Evolutionary conservation across 306 rosid genomes (phyloP).

Genomic region (Ammopiptanthus mongolicus): DNA sequence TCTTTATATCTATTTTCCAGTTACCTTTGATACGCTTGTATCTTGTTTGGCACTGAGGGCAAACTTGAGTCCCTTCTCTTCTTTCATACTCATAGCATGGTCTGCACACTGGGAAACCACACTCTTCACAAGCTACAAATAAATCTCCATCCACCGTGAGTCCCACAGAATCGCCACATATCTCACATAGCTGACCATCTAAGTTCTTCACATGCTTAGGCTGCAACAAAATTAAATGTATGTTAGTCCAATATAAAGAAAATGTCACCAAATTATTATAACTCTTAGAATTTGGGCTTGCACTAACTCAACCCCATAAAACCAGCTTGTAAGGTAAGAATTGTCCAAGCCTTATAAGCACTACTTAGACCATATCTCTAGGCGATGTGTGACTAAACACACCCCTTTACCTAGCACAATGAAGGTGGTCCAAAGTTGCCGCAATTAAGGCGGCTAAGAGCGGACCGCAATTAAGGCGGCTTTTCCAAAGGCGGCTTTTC

Average conservation of each 20-base stretch:
- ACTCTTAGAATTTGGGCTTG: too few species aligned
- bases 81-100: slow-evolving; percentile 98
- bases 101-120: slow-evolving; percentile 95
- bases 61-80: slow-evolving; percentile 86
- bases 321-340: too few species aligned
- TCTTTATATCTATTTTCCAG: neutral
- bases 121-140: slow-evolving; percentile 95
- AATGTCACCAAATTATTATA: neutral
- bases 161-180: slow-evolving; percentile 92
- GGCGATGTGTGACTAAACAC: too few species aligned
- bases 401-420: too few species aligned
- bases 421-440: too few species aligned
- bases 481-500: too few species aligned
- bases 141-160: slow-evolving; percentile 79
- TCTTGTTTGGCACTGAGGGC: slow-evolving; percentile 96
- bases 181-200: slow-evolving; percentile 96
- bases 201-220: slow-evolving; percentile 83
- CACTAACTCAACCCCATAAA: too few species aligned
- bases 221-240: slow-evolving; percentile 34
- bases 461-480: too few species aligned
- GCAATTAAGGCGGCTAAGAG: too few species aligned
- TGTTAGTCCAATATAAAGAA: neutral
- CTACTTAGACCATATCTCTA: too few species aligned
- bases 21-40: slow-evolving; percentile 93
- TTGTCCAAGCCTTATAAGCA: too few species aligned